These are phyloP conservation scores for Beta vulgaris DNA, from an alignment of 148 eudicot genomes.

Conservation along the genomic window DNA sequence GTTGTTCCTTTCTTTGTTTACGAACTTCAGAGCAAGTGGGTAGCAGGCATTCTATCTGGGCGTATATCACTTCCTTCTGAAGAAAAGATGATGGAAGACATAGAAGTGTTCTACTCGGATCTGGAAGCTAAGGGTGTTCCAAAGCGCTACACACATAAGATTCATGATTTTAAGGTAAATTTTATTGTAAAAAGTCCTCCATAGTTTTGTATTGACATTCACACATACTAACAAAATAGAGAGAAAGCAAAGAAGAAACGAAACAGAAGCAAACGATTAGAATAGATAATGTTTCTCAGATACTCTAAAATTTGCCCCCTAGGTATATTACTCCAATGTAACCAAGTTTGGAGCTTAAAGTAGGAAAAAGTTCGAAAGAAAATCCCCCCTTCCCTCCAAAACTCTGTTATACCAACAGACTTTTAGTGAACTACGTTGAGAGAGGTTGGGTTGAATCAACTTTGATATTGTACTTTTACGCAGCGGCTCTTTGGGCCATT, in stretches of 20 bases:
- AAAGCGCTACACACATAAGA: slow-evolving; percentile 68
- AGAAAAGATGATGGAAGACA: slow-evolving; percentile 65
- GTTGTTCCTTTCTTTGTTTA: slow-evolving; percentile 51
- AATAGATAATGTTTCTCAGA: no score
- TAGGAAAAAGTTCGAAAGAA: background rate
- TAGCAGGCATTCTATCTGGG: slow-evolving; percentile 72
- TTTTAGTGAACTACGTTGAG: no score
- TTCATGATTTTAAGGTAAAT: slow-evolving; percentile 45
- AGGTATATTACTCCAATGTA: no score
- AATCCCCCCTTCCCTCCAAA: background rate
- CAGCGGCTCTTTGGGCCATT: slow-evolving; percentile 37
- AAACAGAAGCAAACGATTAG: no score
- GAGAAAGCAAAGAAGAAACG: background rate
- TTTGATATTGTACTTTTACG: background rate
- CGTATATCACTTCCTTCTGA: slow-evolving; percentile 57
- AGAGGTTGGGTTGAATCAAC: no score
- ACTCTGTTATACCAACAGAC: background rate
- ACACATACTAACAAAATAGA: background rate
- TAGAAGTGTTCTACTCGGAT: slow-evolving; percentile 55
- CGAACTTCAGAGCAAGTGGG: slow-evolving; percentile 88
- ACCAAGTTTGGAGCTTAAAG: no score
- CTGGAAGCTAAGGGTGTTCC: slow-evolving; percentile 57
- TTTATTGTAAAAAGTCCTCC: no score
- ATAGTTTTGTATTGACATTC: no score
- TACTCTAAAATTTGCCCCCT: no score